Conservation (phyloP, 345 rosid species). For the thale cress (Arabidopsis thaliana) region TAIR10.1 NC_003071.7:16033501-16034000, state of each 20-base stretch:
- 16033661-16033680: neutral
- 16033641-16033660: neutral
- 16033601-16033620: constrained; percentile 23
- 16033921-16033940: constrained; percentile 89
- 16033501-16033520: neutral
- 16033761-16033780: constrained; percentile 54
- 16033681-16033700: neutral
- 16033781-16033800: constrained; percentile 59
- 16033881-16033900: neutral
- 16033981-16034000: constrained; percentile 92
- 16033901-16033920: constrained; percentile 47
- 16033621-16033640: neutral
- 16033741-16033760: constrained; percentile 8
- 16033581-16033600: constrained; percentile 20
- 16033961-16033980: constrained; percentile 91
- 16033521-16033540: no score
- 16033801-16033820: constrained; percentile 83
- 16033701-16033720: neutral
- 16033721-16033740: constrained; percentile 23
- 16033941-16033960: constrained; percentile 97
- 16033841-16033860: neutral
- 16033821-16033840: constrained; percentile 96
- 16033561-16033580: neutral
- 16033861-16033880: neutral
- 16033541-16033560: no score